Base-by-base conservation (phyloP, 345 rosid species). In the Salix viminalis region DNA sequence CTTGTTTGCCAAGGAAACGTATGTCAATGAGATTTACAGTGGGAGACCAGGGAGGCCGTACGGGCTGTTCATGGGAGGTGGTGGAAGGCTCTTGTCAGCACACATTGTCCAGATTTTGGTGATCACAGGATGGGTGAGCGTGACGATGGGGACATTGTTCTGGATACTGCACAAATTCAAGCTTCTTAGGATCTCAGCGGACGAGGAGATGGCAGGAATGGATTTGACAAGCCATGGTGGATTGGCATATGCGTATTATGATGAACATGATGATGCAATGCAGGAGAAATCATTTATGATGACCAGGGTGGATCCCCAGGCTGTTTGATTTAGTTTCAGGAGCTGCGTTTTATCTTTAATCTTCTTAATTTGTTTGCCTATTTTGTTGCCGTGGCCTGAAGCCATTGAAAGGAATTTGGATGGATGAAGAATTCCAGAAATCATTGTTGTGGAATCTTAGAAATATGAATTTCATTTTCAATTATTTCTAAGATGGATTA, bases 141-240 rank as follows among this genome's bases (percentile, higher is more conserved):
- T 65, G 26, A 86, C 88, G n/a, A 86, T 83, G 86, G 86, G 86
- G 39, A 71, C 80, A 39, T 18, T 86, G 77, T 83, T 86, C 48
- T 80, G 16, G 2, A 67, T 78, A 2, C 24, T 86, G 61, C 77
- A 84, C 56, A 80, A 80, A 23, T 11, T 84, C 50, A 74, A 81
- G 10, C 74, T 86, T 16, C 52, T 86, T 74, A 84, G 89, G 71
- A 84, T 86, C 71, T 67, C 81, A n/a, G 14, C 75, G 1, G 89
- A 86, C 14, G 84, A 84, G 70, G 87, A 86, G 72, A 39, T 74
- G 60, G 81, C 81, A 3, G 87, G 89, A 3, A 74, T 86, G 84
- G 87, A 86, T 68, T 39, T 77, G 74, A 84, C 89, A 15, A 80
- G 85, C 66, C 89, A 86, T 46, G 89, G 84, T 10, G 87, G 87